Percentiles rank a stretch among this genome's conserved stretches.
Conservation (phyloP, 345 rosid genomes). For the Carallia brachiata region DNA sequence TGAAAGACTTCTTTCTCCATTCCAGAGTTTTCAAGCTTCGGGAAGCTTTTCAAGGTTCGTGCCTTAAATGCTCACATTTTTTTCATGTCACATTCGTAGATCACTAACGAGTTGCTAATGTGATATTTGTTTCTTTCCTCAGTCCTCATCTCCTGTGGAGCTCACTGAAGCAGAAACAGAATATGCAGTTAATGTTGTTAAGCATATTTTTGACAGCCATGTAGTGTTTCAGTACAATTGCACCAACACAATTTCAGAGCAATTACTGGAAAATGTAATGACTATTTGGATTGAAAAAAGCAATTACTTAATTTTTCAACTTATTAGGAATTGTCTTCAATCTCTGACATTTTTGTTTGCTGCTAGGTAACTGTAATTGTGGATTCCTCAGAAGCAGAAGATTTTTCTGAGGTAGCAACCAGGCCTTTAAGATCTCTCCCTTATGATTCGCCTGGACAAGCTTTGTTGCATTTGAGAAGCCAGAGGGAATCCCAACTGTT, state of each 20-base stretch:
- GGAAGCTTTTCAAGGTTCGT: conserved; percentile 89
- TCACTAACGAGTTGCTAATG: too few relatives aligned
- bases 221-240: conserved; percentile 95
- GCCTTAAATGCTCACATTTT: background rate
- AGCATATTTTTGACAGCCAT: conserved; percentile 84
- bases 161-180: conserved; percentile 98
- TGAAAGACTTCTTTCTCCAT: conserved; percentile 75
- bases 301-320: background rate
- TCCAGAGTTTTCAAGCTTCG: conserved; percentile 72
- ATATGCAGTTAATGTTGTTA: conserved; percentile 87
- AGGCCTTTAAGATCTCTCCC: conserved; percentile 84
- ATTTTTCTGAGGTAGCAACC: conserved; percentile 60
- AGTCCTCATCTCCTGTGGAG: conserved; percentile 92
- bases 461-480: conserved; percentile 87
- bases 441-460: conserved; percentile 88
- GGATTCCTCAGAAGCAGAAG: conserved; percentile 92
- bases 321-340: conserved; percentile 1
- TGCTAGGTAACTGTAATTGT: conserved; percentile 78
- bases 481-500: conserved; percentile 67
- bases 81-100: too few relatives aligned
- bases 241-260: conserved; percentile 93
- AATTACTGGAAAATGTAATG: conserved; percentile 85
- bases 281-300: conserved; percentile 5
- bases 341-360: conserved; percentile 23
- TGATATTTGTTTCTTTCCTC: conserved; percentile 12